These are phyloP conservation scores for Talaromyces sp. DNA, from an alignment of 2,329 filamentous ascomycete genomes.

Conservation along the genomic window DNA sequence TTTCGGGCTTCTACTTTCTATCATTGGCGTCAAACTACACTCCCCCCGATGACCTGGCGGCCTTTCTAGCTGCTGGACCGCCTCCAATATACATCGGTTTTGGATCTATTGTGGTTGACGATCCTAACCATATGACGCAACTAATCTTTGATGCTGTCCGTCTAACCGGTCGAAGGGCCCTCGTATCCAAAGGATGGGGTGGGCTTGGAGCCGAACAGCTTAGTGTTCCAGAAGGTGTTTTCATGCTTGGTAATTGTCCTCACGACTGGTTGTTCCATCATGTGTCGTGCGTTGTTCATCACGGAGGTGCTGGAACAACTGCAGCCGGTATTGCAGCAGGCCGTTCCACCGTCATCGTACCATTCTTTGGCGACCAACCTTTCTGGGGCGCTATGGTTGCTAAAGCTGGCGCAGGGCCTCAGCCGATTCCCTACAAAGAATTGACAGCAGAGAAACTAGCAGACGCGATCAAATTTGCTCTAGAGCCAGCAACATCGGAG, in stretches of 20 bases:
- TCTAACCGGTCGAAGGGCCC: constrained; percentile 65
- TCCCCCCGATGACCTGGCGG: constrained; percentile 61
- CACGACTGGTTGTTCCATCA: constrained; percentile 86
- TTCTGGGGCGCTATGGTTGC: constrained; percentile 80
- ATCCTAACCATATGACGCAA: constrained; percentile 66
- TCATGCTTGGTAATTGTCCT: constrained; percentile 79
- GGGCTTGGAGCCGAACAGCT: constrained; percentile 66
- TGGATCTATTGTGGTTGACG: constrained; percentile 76
- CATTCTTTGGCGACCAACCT: constrained; percentile 82
- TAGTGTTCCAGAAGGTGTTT: constrained; percentile 69
- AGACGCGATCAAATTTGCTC: constrained; percentile 58
- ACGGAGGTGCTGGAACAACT: constrained; percentile 83
- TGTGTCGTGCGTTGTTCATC: constrained; percentile 79
- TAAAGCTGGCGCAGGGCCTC: constrained; percentile 67
- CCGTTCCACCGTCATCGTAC: constrained; percentile 75
- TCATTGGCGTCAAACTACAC: constrained; percentile 64
- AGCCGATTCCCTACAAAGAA: constrained; percentile 65
- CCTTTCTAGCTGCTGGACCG: constrained; percentile 65
- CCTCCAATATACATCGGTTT: constrained; percentile 81
- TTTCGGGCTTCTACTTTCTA: constrained; percentile 75
- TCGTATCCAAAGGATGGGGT: constrained; percentile 87
- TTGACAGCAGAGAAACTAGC: constrained; percentile 65
- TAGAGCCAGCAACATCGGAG: constrained; percentile 58
- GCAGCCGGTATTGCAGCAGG: constrained; percentile 80
- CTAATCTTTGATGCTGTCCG: constrained; percentile 69